Evolutionary conservation across 1,284 basidiomycete genomes (phyloP).

Genomic region (Phellopilus nigrolimitatus): DNA sequence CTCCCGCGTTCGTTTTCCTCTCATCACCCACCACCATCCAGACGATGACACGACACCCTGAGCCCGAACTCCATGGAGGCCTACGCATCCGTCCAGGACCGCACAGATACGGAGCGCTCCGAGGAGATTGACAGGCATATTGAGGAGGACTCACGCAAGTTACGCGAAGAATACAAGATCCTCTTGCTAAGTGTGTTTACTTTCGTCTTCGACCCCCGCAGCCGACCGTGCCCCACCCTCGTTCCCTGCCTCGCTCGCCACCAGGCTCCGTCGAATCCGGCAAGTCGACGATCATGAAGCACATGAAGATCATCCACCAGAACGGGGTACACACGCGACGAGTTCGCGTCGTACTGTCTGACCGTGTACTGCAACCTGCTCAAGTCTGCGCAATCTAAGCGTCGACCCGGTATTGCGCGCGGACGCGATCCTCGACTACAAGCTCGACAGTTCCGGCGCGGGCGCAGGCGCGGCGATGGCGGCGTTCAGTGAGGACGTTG

Average conservation of each 20-base stretch:
- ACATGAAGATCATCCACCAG: conserved; percentile 99
- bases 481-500: no score
- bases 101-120: conserved; percentile 60
- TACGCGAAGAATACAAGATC: conserved; percentile 93
- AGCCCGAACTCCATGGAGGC: conserved; percentile 49
- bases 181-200: conserved; percentile 72
- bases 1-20: no score
- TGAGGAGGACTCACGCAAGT: conserved; percentile 67
- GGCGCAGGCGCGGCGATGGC: not conserved
- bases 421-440: conserved; percentile 58
- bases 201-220: conserved; percentile 1
- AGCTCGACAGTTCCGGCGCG: conserved; percentile 33
- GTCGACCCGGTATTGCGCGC: conserved; percentile 78
- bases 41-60: no score
- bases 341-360: conserved; percentile 75
- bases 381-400: conserved; percentile 87
- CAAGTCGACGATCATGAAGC: conserved; percentile 96
- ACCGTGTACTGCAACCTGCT: conserved; percentile 87
- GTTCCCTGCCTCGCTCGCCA: no score
- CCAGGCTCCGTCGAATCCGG: no score
- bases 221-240: not conserved
- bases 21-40: no score
- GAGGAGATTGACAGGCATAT: conserved; percentile 70
- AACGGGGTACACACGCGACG: conserved; percentile 83
- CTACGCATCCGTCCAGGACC: conserved; percentile 54